Percentiles rank a stretch among this genome's conserved stretches.
phyloP scores from a whole-genome alignment of 192 early-diverging fungal species.

The Linnemannia hyalina region DNA sequence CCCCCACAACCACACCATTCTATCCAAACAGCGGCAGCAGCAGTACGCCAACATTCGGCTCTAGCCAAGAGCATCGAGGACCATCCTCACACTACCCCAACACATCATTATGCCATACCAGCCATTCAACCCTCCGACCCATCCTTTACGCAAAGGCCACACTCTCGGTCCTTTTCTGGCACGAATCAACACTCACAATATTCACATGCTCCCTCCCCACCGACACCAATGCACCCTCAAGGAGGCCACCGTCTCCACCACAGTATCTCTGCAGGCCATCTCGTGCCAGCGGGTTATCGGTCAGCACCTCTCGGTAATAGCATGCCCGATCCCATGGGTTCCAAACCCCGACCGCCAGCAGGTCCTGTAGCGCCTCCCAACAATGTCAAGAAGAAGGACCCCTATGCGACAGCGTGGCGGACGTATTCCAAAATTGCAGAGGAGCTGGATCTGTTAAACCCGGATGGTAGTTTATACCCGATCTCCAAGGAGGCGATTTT shows the following conservation, averaged over 20 bases:
- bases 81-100: background rate
- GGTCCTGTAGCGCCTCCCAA: background rate
- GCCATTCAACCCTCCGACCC: conserved; percentile 32
- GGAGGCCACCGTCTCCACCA: conserved; percentile 36
- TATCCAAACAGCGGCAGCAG: background rate
- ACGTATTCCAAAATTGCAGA: conserved; percentile 56
- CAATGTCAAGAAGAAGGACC: conserved; percentile 43
- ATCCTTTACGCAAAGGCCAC: conserved; percentile 30
- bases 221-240: background rate
- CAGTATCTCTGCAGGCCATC: conserved; percentile 37
- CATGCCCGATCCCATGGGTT: background rate
- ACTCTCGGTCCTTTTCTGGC: conserved; percentile 41
- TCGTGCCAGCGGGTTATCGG: conserved; percentile 15
- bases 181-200: conserved; percentile 36
- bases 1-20: background rate
- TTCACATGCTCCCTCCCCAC: conserved; percentile 5
- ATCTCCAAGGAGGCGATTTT: conserved; percentile 53
- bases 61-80: conserved; percentile 9
- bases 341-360: background rate
- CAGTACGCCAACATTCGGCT: background rate
- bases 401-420: conserved; percentile 52
- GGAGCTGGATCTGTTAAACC: conserved; percentile 44
- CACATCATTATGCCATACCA: conserved; percentile 10
- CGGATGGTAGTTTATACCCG: conserved; percentile 49
- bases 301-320: conserved; percentile 14